Percentiles rank a stretch among this genome's conserved stretches.
Evolutionary conservation across 2,329 filamentous ascomycete genomes (phyloP).

Genomic region (Botrytis byssoidea): DNA sequence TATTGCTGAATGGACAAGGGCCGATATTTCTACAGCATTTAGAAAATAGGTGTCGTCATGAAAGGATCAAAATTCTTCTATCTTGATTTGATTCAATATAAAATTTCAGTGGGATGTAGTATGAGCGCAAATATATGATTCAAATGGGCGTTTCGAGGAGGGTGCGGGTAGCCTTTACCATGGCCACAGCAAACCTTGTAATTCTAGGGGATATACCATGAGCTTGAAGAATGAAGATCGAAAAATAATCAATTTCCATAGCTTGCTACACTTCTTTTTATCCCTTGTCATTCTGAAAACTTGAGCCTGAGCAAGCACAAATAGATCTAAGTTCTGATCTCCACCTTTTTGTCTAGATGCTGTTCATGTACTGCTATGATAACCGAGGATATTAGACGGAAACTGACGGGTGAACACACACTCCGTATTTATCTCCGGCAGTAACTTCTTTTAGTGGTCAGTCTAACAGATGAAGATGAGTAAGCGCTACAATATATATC

Average conservation of each 20-base stretch:
- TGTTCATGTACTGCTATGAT: not conserved
- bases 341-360: not conserved
- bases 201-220: slow-evolving; percentile 18
- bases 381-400: not conserved
- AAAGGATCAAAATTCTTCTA: not conserved
- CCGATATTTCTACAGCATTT: slow-evolving; percentile 62
- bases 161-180: not conserved
- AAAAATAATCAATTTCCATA: not conserved
- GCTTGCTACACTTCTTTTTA: not conserved
- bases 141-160: slow-evolving; percentile 52
- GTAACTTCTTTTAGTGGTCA: not conserved
- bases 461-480: not conserved
- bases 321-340: not conserved
- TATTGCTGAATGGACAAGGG: slow-evolving; percentile 63
- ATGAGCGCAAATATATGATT: slow-evolving; percentile 38
- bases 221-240: slow-evolving; percentile 13
- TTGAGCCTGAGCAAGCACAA: not conserved
- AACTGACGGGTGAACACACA: not conserved
- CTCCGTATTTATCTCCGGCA: not conserved
- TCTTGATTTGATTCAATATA: slow-evolving; percentile 9
- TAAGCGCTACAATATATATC: not conserved
- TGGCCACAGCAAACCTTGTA: slow-evolving; percentile 10
- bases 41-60: slow-evolving; percentile 28
- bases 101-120: slow-evolving; percentile 22
- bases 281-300: not conserved